phyloP scores from a whole-genome alignment of 1,284 basidiomycete species.

The Tilletia setariae region DNA sequence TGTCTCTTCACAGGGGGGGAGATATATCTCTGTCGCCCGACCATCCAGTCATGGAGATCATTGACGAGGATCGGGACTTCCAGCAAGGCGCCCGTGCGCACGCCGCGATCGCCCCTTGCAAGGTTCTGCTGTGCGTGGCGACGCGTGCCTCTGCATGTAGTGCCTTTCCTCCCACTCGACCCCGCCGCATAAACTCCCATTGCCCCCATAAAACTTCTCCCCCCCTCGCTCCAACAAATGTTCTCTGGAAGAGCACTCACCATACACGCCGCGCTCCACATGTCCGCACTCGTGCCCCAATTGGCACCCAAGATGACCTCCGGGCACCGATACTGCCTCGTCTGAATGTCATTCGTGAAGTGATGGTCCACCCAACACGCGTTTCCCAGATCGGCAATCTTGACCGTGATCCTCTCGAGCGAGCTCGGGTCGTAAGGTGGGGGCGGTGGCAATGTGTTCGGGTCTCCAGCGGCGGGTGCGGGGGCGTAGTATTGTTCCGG shows the following conservation, averaged over 20 bases:
- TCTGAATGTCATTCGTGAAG: slow-evolving; percentile 94
- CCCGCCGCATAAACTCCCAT: too few species aligned
- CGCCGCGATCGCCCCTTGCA: too few species aligned
- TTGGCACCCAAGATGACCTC: slow-evolving; percentile 94
- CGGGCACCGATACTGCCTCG: slow-evolving; percentile 92
- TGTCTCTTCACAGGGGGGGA: too few species aligned
- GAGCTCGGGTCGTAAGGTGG: slow-evolving; percentile 62
- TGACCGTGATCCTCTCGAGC: slow-evolving; percentile 88
- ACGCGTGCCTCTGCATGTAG: too few species aligned
- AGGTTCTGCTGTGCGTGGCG: too few species aligned
- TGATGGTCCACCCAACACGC: slow-evolving; percentile 88
- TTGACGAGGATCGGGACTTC: background rate
- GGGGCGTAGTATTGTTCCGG: slow-evolving; percentile 38
- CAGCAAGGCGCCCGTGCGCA: too few species aligned
- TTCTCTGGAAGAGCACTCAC: slow-evolving; percentile 8
- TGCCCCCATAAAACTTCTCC: too few species aligned
- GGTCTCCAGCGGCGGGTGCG: slow-evolving; percentile 61
- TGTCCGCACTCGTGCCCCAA: slow-evolving; percentile 91
- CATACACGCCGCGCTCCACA: slow-evolving; percentile 94
- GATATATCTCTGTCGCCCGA: too few species aligned
- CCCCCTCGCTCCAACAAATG: too few species aligned
- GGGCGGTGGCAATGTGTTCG: slow-evolving; percentile 60
- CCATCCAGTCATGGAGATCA: too few species aligned
- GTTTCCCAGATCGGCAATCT: slow-evolving; percentile 96
- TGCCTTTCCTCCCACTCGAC: too few species aligned